Conservation (phyloP, 192 early-diverging fungal genomes). For the Coemansia sp. region DNA sequence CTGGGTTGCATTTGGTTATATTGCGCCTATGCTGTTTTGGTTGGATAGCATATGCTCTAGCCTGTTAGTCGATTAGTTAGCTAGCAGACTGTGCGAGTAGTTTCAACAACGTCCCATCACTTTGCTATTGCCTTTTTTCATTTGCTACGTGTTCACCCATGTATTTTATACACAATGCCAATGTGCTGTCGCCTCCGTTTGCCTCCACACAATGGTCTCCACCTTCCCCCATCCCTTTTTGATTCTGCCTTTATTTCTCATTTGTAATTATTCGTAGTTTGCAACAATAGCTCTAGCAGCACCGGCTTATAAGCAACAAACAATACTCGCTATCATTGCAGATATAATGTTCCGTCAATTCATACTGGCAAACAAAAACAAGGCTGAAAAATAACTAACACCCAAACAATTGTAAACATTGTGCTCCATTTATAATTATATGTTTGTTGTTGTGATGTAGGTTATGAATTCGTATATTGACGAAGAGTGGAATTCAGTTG, state of each 20-base stretch:
- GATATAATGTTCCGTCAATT: background rate
- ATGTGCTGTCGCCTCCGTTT: too few relatives aligned
- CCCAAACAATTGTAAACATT: background rate
- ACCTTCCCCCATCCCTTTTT: constrained; percentile 5
- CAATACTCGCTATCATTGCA: too few relatives aligned
- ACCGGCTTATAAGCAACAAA: too few relatives aligned
- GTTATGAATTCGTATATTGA: constrained; percentile 39
- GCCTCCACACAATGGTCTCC: background rate
- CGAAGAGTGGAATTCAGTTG: constrained; percentile 33
- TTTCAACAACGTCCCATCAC: background rate
- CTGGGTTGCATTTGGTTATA: background rate
- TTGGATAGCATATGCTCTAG: background rate
- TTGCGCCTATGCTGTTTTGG: background rate
- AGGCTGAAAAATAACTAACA: background rate
- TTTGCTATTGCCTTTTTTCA: constrained; percentile 1
- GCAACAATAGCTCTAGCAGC: too few relatives aligned
- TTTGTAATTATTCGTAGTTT: constrained; percentile 1
- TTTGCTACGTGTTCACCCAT: background rate
- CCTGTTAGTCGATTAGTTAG: too few relatives aligned
- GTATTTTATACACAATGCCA: background rate
- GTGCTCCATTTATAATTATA: background rate
- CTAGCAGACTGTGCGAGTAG: too few relatives aligned
- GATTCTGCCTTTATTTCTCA: constrained; percentile 6
- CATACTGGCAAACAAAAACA: background rate
- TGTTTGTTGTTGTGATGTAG: constrained; percentile 12